Percentiles rank a stretch among this genome's conserved stretches.
phyloP scores from a whole-genome alignment of 2,329 filamentous ascomycete species.

The Xylaria hypoxylon region DNA sequence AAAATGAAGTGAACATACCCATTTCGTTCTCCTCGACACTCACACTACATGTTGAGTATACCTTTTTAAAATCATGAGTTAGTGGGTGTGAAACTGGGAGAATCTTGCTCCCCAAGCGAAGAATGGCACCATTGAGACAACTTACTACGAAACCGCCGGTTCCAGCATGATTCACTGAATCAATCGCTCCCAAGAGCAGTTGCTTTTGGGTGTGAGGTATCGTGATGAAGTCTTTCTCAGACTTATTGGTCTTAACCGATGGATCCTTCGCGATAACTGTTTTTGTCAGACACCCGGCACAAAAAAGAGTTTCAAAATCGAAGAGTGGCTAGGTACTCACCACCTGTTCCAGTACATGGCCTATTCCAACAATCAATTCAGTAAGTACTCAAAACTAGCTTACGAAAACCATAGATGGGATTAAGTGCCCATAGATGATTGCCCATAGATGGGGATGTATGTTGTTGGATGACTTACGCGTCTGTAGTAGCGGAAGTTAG shows the following conservation, averaged over 20 bases:
- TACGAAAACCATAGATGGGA: not conserved
- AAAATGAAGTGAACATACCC: constrained; percentile 31
- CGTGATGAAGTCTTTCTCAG: constrained; percentile 91
- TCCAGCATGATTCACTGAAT: constrained; percentile 90
- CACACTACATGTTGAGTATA: constrained; percentile 90
- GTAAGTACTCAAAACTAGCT: not conserved
- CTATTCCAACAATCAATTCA: constrained; percentile 68
- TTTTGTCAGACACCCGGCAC: constrained; percentile 6
- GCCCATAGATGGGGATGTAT: not conserved
- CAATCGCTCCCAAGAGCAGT: constrained; percentile 90
- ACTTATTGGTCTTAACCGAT: constrained; percentile 98
- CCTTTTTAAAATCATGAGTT: constrained; percentile 22
- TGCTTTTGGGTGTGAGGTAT: constrained; percentile 96
- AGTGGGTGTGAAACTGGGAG: not conserved
- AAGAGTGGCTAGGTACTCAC: constrained; percentile 27
- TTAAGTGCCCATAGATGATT: not conserved
- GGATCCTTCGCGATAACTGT: constrained; percentile 91
- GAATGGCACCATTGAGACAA: not conserved
- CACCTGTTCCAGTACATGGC: constrained; percentile 96
- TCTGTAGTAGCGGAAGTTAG: constrained; percentile 29
- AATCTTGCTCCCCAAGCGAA: not conserved
- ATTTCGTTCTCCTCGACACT: constrained; percentile 91
- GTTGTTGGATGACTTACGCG: constrained; percentile 64
- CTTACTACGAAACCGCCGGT: constrained; percentile 84
- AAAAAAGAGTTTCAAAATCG: not conserved